Evolutionary conservation across 2,329 filamentous ascomycete genomes (phyloP), one percentile per base, ranked within the genome.

Genomic region (Botryotinia calthae): DNA sequence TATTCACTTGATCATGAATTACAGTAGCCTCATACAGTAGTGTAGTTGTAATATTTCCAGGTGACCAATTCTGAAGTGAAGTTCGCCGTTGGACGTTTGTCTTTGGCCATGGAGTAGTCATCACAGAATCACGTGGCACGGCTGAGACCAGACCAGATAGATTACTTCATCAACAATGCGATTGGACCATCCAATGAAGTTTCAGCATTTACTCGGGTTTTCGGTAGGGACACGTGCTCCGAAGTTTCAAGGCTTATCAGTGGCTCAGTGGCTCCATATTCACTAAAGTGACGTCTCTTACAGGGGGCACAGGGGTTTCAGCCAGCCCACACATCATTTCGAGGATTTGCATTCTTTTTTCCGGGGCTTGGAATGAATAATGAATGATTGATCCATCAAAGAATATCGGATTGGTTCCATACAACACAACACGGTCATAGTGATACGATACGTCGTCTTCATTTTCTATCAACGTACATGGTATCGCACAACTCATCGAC

Each of bases 41-140:
- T 25, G 46, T 48, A 25, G 46, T 48, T 20, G 14, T 22, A 22
- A 22, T 46, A 22, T 20, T 46, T 7, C 7, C 37, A 37, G 8
- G 6, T 37, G 6, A 37, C 7, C 37, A 8, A 37, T 37, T 37
- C 37, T 37, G 34, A 34, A 34, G 34, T 34, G n/a, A n/a, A 34
- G 4, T 42, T 42, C 12, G 9, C 40, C 40, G 9, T 42, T 42
- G 8, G 40, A 14, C 51, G 16, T 2, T 56, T 28, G 10, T 28
- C 10, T n/a, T 56, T 28, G 22, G 31, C 14, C 20, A 18, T 16
- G 6, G 16, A 40, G 18, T 61, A n/a, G 58, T n/a, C 10, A 37
- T 40, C 3, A 0, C 1, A 1, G 0, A 4, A 14, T n/a, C 31
- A 61, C 20, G 58, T 61, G 31, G 16, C 0, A 2, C 14, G 2